Evolutionary conservation across 805 yeast genomes (phyloP).

Genomic region (Ogataea wickerhamii): DNA sequence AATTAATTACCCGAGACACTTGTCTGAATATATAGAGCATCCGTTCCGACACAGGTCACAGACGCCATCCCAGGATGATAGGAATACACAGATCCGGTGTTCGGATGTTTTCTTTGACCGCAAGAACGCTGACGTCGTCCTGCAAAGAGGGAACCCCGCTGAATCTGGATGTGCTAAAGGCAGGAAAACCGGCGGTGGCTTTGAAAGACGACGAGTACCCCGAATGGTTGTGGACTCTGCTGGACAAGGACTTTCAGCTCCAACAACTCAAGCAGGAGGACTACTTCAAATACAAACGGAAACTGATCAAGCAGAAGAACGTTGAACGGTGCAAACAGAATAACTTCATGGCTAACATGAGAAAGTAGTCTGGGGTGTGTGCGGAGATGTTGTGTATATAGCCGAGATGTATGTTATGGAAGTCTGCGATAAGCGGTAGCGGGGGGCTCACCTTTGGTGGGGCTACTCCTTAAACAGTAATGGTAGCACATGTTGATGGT

Average conservation of each 20-base stretch:
- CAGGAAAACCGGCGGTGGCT: constrained; percentile 87
- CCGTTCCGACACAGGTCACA: too few relatives aligned
- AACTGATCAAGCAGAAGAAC: constrained; percentile 63
- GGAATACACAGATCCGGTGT: constrained; percentile 1
- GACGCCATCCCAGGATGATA: neutral
- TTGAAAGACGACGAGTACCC: constrained; percentile 87
- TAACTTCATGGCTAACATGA: constrained; percentile 68
- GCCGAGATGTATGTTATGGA: too few relatives aligned
- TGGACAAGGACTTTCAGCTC: constrained; percentile 63
- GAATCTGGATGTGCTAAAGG: constrained; percentile 69
- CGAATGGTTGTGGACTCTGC: constrained; percentile 86
- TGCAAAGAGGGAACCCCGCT: constrained; percentile 71
- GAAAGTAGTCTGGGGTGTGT: constrained; percentile 8
- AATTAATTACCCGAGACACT: too few relatives aligned
- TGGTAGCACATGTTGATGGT: too few relatives aligned
- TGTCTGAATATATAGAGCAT: too few relatives aligned
- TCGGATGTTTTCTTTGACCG: constrained; percentile 21
- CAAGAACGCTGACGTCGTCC: constrained; percentile 37
- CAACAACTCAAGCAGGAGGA: constrained; percentile 49
- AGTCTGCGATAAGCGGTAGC: too few relatives aligned
- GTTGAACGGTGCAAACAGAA: constrained; percentile 68
- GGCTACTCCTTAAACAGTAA: too few relatives aligned
- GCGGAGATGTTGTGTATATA: too few relatives aligned
- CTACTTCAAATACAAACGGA: constrained; percentile 66
- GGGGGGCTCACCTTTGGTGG: too few relatives aligned